phyloP scores from a whole-genome alignment of 768 basidiomycete genomes.

The Rhodosporidiobolus sp. region DNA sequence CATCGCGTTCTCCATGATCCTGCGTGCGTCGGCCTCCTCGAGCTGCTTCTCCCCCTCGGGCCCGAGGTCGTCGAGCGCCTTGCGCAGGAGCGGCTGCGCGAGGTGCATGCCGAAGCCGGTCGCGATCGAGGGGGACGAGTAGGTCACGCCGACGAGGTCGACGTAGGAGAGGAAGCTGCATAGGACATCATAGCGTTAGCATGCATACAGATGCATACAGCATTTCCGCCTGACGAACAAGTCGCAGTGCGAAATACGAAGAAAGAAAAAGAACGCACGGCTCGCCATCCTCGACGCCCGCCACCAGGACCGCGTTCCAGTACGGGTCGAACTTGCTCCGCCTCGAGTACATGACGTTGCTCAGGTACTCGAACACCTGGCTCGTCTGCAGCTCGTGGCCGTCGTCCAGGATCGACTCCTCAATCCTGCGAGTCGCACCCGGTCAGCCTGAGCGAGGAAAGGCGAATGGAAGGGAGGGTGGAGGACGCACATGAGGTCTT shows the following conservation, averaged over 20 bases:
- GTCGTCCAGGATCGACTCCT: constrained; percentile 78
- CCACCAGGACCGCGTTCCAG: constrained; percentile 92
- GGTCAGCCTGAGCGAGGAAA: background rate
- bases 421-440: constrained; percentile 46
- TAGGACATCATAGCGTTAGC: background rate
- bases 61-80: constrained; percentile 68
- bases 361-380: constrained; percentile 88
- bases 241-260: too few species aligned
- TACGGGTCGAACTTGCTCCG: constrained; percentile 85
- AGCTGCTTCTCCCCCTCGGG: constrained; percentile 49
- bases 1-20: constrained; percentile 80
- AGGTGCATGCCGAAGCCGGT: constrained; percentile 93
- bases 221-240: background rate
- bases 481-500: constrained; percentile 60
- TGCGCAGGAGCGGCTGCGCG: constrained; percentile 85
- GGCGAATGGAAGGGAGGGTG: background rate
- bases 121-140: constrained; percentile 84
- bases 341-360: constrained; percentile 83
- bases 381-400: constrained; percentile 76
- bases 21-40: constrained; percentile 71
- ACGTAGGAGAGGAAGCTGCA: constrained; percentile 86
- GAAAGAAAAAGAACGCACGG: constrained; percentile 17
- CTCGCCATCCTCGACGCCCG: constrained; percentile 72
- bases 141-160: constrained; percentile 94
- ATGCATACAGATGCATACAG: background rate